Conservation (phyloP, 208 protist species). For the Trypanosoma boissoni region DNA sequence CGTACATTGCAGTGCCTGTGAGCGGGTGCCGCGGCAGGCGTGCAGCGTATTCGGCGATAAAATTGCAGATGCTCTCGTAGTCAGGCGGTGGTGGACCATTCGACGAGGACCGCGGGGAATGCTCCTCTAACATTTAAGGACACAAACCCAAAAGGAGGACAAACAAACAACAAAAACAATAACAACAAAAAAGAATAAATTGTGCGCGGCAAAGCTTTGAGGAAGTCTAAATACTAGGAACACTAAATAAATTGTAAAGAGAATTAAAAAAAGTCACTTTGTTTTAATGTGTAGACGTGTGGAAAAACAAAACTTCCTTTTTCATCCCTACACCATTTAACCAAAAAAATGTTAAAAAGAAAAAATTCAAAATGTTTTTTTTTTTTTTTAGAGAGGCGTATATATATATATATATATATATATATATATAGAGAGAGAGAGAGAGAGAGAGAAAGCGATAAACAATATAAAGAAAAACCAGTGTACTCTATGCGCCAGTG, state of each 20-base stretch:
- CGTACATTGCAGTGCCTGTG: constrained; percentile 35
- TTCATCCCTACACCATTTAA: neutral
- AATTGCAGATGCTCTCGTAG: constrained; percentile 34
- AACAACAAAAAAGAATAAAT: neutral
- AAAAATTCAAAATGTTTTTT: constrained; percentile 1
- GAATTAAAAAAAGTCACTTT: neutral
- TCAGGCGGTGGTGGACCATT: constrained; percentile 20
- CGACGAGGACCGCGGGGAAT: neutral
- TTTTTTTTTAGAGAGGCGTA: constrained; percentile 10
- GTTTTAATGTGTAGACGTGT: neutral
- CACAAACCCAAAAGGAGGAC: no score
- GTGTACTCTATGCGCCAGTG: neutral
- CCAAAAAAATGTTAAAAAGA: neutral
- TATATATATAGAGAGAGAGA: neutral
- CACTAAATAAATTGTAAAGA: neutral
- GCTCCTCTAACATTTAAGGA: neutral
- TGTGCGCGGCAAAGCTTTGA: neutral
- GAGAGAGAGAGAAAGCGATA: constrained; percentile 9
- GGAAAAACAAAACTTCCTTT: neutral
- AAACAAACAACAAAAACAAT: neutral
- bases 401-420: no score
- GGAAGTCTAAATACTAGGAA: neutral
- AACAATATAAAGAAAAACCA: no score
- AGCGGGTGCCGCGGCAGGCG: constrained; percentile 21
- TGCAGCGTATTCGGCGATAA: constrained; percentile 45